Percentiles rank a stretch among this genome's conserved stretches.
Evolutionary conservation across 164 flowering plant species (phyloP).

Genomic region (Tinospora cordifolia): DNA sequence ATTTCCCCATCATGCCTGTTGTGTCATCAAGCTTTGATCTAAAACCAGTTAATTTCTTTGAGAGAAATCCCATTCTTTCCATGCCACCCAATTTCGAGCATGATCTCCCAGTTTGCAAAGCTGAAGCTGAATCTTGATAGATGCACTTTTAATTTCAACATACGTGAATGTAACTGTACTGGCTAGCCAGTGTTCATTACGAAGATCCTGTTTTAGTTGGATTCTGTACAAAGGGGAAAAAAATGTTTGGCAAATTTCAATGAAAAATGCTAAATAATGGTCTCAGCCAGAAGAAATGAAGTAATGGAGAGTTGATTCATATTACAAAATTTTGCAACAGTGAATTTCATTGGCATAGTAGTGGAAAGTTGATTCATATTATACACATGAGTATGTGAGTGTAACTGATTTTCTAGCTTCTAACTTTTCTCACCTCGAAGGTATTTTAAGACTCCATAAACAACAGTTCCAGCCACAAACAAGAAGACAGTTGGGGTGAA

Average conservation of each 20-base stretch:
- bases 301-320: too few species aligned
- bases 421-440: conserved; percentile 47
- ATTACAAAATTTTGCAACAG: too few species aligned
- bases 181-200: too few species aligned
- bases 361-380: too few species aligned
- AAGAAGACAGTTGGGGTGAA: conserved; percentile 87
- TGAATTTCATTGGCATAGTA: background rate
- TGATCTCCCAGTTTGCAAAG: conserved; percentile 57
- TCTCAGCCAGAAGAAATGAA: background rate
- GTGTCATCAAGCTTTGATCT: conserved; percentile 65
- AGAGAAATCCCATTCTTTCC: conserved; percentile 65
- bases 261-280: background rate
- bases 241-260: background rate
- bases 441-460: conserved; percentile 79
- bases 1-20: conserved; percentile 81
- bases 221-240: too few species aligned
- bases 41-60: conserved; percentile 83
- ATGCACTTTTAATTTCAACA: too few species aligned
- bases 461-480: conserved; percentile 75
- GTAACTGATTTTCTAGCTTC: conserved; percentile 21
- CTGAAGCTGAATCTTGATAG: conserved; percentile 30
- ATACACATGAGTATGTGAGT: background rate
- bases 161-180: too few species aligned
- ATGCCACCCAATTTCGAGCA: conserved; percentile 39
- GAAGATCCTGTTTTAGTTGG: too few species aligned